Base-by-base conservation (phyloP, 2,329 filamentous ascomycete genomes). In the Tolypocladium inflatum region DNA sequence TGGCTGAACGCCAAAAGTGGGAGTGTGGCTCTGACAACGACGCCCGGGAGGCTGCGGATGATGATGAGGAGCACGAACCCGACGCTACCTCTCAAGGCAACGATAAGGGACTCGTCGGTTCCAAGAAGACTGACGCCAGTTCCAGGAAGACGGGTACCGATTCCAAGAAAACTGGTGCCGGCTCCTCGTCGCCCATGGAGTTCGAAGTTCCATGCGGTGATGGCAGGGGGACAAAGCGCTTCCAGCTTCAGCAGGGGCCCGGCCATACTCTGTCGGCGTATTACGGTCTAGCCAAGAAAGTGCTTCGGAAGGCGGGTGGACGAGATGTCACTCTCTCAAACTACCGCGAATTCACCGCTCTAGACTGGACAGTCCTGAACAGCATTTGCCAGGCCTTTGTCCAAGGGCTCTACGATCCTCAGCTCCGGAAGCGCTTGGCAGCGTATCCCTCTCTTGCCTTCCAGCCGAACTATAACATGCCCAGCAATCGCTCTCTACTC, bases 1-100 rank as follows among this genome's bases (percentile, higher is more conserved):
- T 82, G 5, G 79, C 84, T 39, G 87, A 88, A 65, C 82, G 89
- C 8, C 72, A 77, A 50, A 90, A 86, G 66, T 93, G 89, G 88
- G 89, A 93, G 62, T 79, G 73, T 51, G 83, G 77, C 51, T 76
- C 73, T 55, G 75, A 70, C 4, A 69, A 71, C 4, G 77, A 77
- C 2, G n/a, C n/a, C 21, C 64, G 67, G 6, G 70, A 72, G 4
- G 67, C 68, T 4, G 63, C 62, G 3, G 69, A 71, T 3, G 73
- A 74, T 21, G 72, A 69, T 19, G 68, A 71, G n/a, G 73, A 74
- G 0, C 30, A 35, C 21, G 72, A 70, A 17, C 58, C 63, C 3
- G 60, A 63, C 17, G 58, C 63, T 11, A 45, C 62, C 30, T 26
- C 59, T 39, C 60, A 64, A 15, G 59, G 62, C 15, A 59, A 64